Base-by-base conservation (phyloP, 306 rosid species). In the Begonia loranthoides region DNA sequence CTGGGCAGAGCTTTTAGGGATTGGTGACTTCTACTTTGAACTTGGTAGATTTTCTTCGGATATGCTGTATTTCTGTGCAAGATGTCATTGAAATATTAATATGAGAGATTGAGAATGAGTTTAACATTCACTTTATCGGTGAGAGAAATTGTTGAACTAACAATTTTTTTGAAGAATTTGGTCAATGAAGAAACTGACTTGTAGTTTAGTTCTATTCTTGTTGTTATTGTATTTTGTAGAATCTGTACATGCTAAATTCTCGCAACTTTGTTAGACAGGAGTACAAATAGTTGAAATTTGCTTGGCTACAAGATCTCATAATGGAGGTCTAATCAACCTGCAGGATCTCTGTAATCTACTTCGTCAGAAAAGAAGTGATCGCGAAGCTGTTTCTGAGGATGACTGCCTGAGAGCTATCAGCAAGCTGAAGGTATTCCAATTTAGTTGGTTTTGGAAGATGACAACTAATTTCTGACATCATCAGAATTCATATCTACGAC, bases 1-100 rank as follows among this genome's bases (percentile, higher is more conserved):
- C 57, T 90, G 95, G 95, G 90, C 95, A 13, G 97, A 90, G 94
- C 90, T 90, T 3, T 67, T 90, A 65, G 94, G 95, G 62, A 82
- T 85, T 69, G 97, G 94, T 63, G 95, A 85, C 65, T 90, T 90
- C 77, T 85, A 90, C 65, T 90, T 85, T 49, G 97, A 90, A 73
- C 87, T 90, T 15, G 97, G 96, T 88, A 54, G 69, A 93, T 84
- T 54, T 51, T 64, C 24, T 64, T 72, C 49, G 66, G 49, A 40
- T 54, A 22, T 69, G 59, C 21, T 58, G 49, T 10, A 54, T 49
- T 49, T 46, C 39, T 28, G 12, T 57, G 48, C 10, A 56, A 47
- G 15, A 49, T 43, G 15, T 15, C 12, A 15, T 10, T 34, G 52
- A 24, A 22, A 45, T 13, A 13, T 41, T 24, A n/a, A 24, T 45